A percentile compares a stretch with the other conserved stretches of the same genome.
phyloP scores from a whole-genome alignment of 1,284 basidiomycete genomes.

The Microbotryum violaceum region DNA sequence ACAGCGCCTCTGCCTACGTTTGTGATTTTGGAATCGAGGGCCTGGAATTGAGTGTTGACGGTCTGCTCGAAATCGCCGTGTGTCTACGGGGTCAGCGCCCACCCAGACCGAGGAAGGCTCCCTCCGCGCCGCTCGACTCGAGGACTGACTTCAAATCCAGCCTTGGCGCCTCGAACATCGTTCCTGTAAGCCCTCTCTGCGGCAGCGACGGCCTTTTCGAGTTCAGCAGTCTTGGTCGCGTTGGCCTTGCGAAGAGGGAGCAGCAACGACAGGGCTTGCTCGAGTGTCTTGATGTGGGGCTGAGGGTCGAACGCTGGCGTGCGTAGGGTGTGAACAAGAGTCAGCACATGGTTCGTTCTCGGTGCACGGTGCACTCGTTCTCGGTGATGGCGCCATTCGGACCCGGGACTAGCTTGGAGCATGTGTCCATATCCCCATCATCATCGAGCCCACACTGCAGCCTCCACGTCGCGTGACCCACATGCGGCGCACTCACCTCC shows the following conservation, averaged over 20 bases:
- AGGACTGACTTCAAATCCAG: conserved; percentile 72
- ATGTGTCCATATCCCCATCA: not conserved
- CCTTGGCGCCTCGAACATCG: conserved; percentile 83
- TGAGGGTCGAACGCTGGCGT: conserved; percentile 80
- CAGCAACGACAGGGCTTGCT: conserved; percentile 77
- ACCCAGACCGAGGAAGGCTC: not conserved
- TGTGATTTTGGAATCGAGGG: conserved; percentile 69
- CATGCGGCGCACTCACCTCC: conserved; percentile 18
- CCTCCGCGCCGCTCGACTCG: too few species aligned
- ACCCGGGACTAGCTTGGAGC: not conserved
- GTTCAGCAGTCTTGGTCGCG: conserved; percentile 74
- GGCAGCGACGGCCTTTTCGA: conserved; percentile 82
- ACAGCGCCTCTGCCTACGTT: conserved; percentile 92
- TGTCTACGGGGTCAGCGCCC: not conserved
- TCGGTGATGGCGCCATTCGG: too few species aligned
- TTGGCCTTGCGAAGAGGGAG: conserved; percentile 79
- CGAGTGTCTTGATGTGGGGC: conserved; percentile 87
- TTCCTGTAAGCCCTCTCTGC: conserved; percentile 90
- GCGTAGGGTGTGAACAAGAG: not conserved
- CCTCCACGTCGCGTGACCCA: not conserved
- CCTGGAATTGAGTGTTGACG: conserved; percentile 26
- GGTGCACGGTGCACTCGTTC: too few species aligned
- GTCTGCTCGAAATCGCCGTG: conserved; percentile 3
- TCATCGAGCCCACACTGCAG: too few species aligned
- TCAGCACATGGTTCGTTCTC: not conserved